A percentile compares a stretch with the other conserved stretches of the same genome.
Evolutionary conservation across 768 basidiomycete genomes (phyloP).

Genomic region (Paxillus ammoniavirescens): DNA sequence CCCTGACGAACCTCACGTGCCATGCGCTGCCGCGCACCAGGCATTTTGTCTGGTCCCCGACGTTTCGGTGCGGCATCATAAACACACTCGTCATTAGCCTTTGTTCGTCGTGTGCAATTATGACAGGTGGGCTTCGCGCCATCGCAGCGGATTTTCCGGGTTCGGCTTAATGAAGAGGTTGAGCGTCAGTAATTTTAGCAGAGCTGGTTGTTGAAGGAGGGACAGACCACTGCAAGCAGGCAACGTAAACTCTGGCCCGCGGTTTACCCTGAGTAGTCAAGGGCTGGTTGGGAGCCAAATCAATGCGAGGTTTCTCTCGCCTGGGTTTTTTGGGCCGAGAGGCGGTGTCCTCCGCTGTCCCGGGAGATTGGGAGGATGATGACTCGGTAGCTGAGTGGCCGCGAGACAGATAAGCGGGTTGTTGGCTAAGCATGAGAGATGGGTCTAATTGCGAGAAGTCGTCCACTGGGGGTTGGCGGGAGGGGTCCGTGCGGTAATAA

Average conservation of each 20-base stretch:
- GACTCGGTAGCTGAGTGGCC: conserved; percentile 4
- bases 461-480: background rate
- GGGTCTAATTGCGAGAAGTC: conserved; percentile 11
- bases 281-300: conserved; percentile 73
- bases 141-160: conserved; percentile 79
- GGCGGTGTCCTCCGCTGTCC: background rate
- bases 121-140: conserved; percentile 76
- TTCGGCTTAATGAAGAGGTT: conserved; percentile 47
- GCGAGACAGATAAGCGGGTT: background rate
- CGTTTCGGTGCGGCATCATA: conserved; percentile 76
- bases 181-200: conserved; percentile 2
- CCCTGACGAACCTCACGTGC: conserved; percentile 41
- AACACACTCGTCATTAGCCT: conserved; percentile 46
- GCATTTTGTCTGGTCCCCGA: conserved; percentile 75
- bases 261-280: conserved; percentile 80
- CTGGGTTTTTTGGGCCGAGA: conserved; percentile 37
- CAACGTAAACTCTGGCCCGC: conserved; percentile 72
- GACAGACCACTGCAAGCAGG: conserved; percentile 73
- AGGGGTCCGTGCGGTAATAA: background rate
- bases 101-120: conserved; percentile 61
- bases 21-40: conserved; percentile 74
- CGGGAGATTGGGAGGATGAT: conserved; percentile 1
- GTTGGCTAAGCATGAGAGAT: background rate
- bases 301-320: conserved; percentile 58
- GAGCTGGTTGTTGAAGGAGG: background rate